Evolutionary conservation across 257 asterid genomes (phyloP), one percentile per base, ranked within the genome.

Genomic region (Knoxia roxburghii): DNA sequence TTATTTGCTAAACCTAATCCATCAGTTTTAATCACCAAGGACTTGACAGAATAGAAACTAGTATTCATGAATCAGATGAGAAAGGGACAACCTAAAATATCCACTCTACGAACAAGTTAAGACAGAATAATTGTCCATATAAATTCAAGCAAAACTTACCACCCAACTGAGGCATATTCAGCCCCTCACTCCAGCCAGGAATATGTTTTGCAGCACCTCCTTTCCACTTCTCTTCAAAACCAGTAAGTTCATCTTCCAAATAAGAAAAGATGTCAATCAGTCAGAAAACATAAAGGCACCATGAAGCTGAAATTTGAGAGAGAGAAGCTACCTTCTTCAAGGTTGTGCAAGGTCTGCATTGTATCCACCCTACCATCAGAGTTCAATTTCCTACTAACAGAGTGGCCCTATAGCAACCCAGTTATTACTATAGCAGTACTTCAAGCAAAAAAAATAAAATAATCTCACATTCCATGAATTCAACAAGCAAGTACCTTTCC

Each of bases 321-420:
- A 24, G 15, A 33, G 6, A 56, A 23, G 6, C 26, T 79, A 90
- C 99, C 91, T 85, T 90, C 85, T 48, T 94, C 73, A 46, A 94
- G 81, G 72, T 94, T 94, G 82, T 90, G 97, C 76, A 94, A 75
- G 32, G 87, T 80, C 77, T 94, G 99, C 87, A 79, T 83, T 12
- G 88, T 83, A 49, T 87, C 94, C 64, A 94, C 97, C 57, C 84
- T 85, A 51, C 99, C 97, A 77, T 88, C 95, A 33, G 99, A 77
- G 50, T 80, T 82, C 82, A 90, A 77, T 59, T 94, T 89, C 78
- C 99, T 83, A 33, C 81, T 54, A 57, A 90, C 81, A 48, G 96
- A 82, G 82, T 94, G 99, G 62, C 99, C 99, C 99, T 94, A 64
- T 4, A 76, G 75, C 26, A 73, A 40, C n/a, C 46, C 35, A 5